Evolutionary conservation across 805 yeast species (phyloP), one percentile per base, ranked within the genome.

Genomic region (Isabelozyma rhagii): DNA sequence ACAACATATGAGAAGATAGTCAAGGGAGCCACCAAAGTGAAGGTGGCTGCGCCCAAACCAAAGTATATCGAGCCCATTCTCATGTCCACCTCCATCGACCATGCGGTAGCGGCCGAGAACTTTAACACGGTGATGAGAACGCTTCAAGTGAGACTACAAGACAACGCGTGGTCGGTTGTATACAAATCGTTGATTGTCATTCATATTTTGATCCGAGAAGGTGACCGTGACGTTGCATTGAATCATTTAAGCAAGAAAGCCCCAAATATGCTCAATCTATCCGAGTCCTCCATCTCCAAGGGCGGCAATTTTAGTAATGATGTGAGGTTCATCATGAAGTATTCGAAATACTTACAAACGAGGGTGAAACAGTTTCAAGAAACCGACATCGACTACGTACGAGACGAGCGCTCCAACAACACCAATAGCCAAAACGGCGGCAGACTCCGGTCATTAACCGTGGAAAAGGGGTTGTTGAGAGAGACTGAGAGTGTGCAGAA

Each of bases 1-100:
- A 81, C 86, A 2, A 81, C 87, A 1, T 84, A 83, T 62, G 85
- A 84, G 54, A 87, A 87, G 68, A 74, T 86, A 51, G 94, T 87
- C 55, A 88, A 87, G 72, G 77, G 77, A 14, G 77, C 75, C 56
- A 70, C 79, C 54, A 69, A 74, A 58, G 71, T 74, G 51, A 72
- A 74, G 82, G 80, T 89, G 71, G 98, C 98, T 9, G 97, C 98
- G n/a, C 99, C 99, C 6, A 94, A 94, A 69, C 87, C 96, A 39
- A 94, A 94, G 67, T 94, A 94, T 64, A 83, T 94, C 47, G 98
- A 93, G 71, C 98, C 98, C 1, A 89, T 94, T 47, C 75, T 94
- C 31, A 78, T 83, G 76, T 77, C 87, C 28, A 86, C 91, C 1
- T 77, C 79, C 45, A 74, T 76, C 46, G 79, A 79, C 31, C 77